Base-by-base conservation (phyloP, 805 yeast genomes). In the Pichia cabralensis region DNA sequence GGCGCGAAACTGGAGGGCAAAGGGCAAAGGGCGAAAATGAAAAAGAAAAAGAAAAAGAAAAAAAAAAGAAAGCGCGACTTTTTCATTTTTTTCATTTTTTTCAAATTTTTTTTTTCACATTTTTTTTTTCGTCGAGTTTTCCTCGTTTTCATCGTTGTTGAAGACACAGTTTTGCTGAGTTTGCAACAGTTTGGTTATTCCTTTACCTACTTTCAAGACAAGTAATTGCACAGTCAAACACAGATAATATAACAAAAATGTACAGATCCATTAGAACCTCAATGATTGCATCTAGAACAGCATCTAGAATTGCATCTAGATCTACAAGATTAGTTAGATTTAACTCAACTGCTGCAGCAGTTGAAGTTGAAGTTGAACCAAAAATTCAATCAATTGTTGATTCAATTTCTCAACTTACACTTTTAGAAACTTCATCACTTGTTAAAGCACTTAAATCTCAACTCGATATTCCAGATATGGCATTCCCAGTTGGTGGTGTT, bases 391-490 rank as follows among this genome's bases (percentile, higher is more conserved):
- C 75, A 36, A 88, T 92, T 49, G 99, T 92, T 36, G 92, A 84
- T 53, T 82, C 83, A 53, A 92, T 92, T 56, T 76, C 96, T 34
- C 73, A 81, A 48, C 71, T 92, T 57, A 86, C 94, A n/a, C 71
- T 92, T 38, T 68, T 88, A 54, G 98, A 92, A 66, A 89, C 97
- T 16, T 79, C 95, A n/a, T 60, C 79, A 20, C 73, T 92, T 55
- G 82, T 92, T 43, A 57, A 75, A 26, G 95, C 84, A 53, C 69
- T 84, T 57, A 79, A 79, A 64, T 64, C 77, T 29, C 79, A 78
- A 55, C 76, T 92, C 50, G 86, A 92, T 64, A 92, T 92, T 47
- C 84, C 96, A 45, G 99, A 92, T 57, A 85, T 88, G 49, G 72
- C 95, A 5, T 71, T 84, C 62, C 89, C 95, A 43, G 71, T 74